Conservation (phyloP, 1,284 basidiomycete species). For the Moesziomyces globuligerus region DNA sequence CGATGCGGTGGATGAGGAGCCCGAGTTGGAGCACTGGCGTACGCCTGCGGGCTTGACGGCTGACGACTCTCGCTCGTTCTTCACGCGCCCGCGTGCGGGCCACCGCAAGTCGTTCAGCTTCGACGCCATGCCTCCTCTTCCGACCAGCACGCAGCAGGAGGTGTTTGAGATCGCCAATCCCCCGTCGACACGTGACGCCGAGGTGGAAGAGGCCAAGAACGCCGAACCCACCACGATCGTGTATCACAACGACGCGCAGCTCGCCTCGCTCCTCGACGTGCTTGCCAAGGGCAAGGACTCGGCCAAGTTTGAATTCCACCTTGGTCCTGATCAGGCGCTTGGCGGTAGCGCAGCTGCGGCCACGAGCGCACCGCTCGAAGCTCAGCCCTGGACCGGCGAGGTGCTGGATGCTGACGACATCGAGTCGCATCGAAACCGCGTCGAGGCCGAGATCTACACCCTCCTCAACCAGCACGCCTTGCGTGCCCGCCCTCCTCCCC, state of each 20-base stretch:
- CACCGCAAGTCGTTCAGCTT: slow-evolving; percentile 35
- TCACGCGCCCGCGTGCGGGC: slow-evolving; percentile 27
- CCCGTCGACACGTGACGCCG: neutral
- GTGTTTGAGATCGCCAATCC: slow-evolving; percentile 28
- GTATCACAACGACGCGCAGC: slow-evolving; percentile 59
- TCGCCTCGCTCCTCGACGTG: slow-evolving; percentile 52
- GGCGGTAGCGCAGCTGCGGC: slow-evolving; percentile 1
- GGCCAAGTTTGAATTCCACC: slow-evolving; percentile 59
- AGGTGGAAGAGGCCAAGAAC: slow-evolving; percentile 24
- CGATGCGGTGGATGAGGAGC: slow-evolving; percentile 1
- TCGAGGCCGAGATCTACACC: slow-evolving; percentile 55
- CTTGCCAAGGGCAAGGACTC: slow-evolving; percentile 49
- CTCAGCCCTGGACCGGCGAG: slow-evolving; percentile 5
- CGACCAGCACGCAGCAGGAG: slow-evolving; percentile 3
- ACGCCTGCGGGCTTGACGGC: slow-evolving; percentile 39
- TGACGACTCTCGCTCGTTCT: slow-evolving; percentile 53
- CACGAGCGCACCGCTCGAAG: too few relatives aligned
- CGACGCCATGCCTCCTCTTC: slow-evolving; percentile 12
- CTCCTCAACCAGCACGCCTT: slow-evolving; percentile 32
- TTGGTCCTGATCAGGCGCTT: slow-evolving; percentile 3
- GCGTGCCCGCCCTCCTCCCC: neutral
- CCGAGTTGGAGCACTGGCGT: slow-evolving; percentile 4
- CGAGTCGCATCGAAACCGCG: slow-evolving; percentile 31
- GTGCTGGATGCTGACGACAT: slow-evolving; percentile 28
- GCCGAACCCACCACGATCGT: slow-evolving; percentile 54